These are phyloP conservation scores for Talaromyces wortmannii DNA, from an alignment of 495 filamentous ascomycete genomes.

Conservation along the genomic window DNA sequence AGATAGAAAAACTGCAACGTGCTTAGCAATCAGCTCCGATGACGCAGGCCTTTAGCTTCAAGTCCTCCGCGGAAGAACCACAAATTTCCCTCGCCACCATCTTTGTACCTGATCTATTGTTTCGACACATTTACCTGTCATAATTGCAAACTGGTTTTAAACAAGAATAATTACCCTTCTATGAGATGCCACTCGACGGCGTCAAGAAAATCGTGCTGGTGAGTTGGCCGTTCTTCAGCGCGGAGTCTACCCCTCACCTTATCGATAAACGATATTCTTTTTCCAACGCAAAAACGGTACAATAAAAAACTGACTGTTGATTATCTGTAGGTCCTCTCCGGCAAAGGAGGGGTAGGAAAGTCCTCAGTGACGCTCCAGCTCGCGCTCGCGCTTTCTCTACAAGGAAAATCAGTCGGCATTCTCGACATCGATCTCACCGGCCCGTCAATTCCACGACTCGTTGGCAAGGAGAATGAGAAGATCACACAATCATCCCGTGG, in stretches of 20 bases:
- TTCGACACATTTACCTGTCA: neutral
- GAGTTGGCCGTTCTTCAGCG: constrained; percentile 6
- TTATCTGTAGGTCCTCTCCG: constrained; percentile 63
- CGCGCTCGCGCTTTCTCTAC: constrained; percentile 78
- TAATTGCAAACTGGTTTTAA: neutral
- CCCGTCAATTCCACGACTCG: constrained; percentile 90
- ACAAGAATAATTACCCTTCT: neutral
- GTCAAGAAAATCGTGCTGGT: constrained; percentile 49
- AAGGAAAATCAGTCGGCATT: constrained; percentile 82
- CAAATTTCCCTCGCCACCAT: neutral
- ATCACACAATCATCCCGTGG: constrained; percentile 84
- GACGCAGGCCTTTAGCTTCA: constrained; percentile 1
- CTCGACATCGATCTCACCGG: constrained; percentile 96
- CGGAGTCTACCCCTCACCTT: constrained; percentile 19
- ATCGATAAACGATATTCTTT: constrained; percentile 30
- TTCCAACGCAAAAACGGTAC: neutral
- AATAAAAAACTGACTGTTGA: constrained; percentile 3
- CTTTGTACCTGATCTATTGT: neutral
- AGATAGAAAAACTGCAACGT: neutral
- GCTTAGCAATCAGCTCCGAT: constrained; percentile 8
- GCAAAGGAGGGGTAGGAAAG: constrained; percentile 97
- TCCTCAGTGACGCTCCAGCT: constrained; percentile 94
- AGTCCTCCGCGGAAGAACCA: neutral
- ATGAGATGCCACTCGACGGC: constrained; percentile 39
- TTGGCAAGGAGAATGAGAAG: constrained; percentile 80